Evolutionary conservation across 2,329 filamentous ascomycete species (phyloP).

Genomic region (Xylariales sp.): DNA sequence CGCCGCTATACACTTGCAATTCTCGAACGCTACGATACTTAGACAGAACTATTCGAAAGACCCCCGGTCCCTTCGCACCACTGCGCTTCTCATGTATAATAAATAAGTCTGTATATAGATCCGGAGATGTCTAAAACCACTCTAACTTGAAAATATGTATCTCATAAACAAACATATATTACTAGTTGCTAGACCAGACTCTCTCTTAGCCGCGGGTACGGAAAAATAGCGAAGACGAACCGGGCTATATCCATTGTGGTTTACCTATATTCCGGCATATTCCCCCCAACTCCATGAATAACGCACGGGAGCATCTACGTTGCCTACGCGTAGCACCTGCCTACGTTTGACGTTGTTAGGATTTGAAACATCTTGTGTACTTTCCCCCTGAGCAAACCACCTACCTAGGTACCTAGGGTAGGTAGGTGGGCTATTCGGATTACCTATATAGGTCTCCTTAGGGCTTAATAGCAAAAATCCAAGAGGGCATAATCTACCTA

Average conservation of each 20-base stretch:
- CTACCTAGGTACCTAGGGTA: too few relatives aligned
- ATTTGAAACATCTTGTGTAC: neutral
- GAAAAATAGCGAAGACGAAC: neutral
- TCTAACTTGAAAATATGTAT: conserved; percentile 4
- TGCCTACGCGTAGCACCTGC: neutral
- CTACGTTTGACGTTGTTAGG: neutral
- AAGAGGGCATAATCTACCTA: neutral
- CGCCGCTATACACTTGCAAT: neutral
- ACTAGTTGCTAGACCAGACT: neutral
- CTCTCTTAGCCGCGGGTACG: neutral
- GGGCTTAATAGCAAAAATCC: neutral
- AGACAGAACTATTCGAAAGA: conserved; percentile 2
- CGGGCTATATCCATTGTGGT: too few relatives aligned
- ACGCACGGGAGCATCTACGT: neutral
- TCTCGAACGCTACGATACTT: neutral
- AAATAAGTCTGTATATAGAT: conserved; percentile 27
- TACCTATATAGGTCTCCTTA: too few relatives aligned
- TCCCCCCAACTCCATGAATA: neutral
- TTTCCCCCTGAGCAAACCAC: neutral
- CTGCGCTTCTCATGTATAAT: conserved; percentile 14
- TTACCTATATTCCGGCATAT: too few relatives aligned
- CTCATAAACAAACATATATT: conserved; percentile 1
- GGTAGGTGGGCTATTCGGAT: too few relatives aligned
- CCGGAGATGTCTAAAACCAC: conserved; percentile 8
- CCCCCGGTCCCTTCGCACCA: neutral